phyloP scores from a whole-genome alignment of 2,329 filamentous ascomycete species.

The Penicillium sp. region DNA sequence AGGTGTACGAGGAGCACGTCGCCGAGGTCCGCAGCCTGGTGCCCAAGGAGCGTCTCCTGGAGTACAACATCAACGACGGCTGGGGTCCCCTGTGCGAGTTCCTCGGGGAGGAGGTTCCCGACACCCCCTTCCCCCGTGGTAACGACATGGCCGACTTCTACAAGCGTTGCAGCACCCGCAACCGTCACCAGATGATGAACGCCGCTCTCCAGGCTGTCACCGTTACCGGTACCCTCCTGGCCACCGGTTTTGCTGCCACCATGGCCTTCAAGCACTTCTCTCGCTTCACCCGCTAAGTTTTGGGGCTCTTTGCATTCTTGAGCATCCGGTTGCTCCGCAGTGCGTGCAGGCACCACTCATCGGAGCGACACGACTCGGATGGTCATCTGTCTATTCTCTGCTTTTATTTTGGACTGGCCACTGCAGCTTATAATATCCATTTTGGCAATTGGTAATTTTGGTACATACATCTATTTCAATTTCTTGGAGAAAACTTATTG shows the following conservation, averaged over 20 bases:
- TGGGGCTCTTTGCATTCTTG: background rate
- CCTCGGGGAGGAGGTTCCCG: constrained; percentile 49
- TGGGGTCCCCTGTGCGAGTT: constrained; percentile 54
- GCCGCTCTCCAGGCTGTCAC: constrained; percentile 49
- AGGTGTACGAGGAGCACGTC: constrained; percentile 56
- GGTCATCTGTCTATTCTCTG: background rate
- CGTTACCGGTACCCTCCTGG: constrained; percentile 47
- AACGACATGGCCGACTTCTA: constrained; percentile 54
- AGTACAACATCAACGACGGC: constrained; percentile 52
- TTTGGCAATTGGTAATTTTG: constrained; percentile 3
- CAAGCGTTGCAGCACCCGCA: constrained; percentile 49
- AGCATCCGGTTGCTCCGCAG: constrained; percentile 10
- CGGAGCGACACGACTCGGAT: background rate
- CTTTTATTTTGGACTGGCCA: constrained; percentile 2
- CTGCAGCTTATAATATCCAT: constrained; percentile 15
- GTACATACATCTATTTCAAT: constrained; percentile 3
- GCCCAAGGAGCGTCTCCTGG: constrained; percentile 49
- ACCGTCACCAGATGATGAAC: constrained; percentile 54
- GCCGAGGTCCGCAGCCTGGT: constrained; percentile 47
- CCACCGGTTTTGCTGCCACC: constrained; percentile 40
- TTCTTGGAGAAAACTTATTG: background rate
- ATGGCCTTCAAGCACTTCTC: constrained; percentile 40
- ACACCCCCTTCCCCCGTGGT: constrained; percentile 48
- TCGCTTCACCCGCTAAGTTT: constrained; percentile 14
- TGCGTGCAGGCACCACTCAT: constrained; percentile 24